phyloP scores from a whole-genome alignment of 2,329 filamentous ascomycete species.

The Trichoderma harzianum region DNA sequence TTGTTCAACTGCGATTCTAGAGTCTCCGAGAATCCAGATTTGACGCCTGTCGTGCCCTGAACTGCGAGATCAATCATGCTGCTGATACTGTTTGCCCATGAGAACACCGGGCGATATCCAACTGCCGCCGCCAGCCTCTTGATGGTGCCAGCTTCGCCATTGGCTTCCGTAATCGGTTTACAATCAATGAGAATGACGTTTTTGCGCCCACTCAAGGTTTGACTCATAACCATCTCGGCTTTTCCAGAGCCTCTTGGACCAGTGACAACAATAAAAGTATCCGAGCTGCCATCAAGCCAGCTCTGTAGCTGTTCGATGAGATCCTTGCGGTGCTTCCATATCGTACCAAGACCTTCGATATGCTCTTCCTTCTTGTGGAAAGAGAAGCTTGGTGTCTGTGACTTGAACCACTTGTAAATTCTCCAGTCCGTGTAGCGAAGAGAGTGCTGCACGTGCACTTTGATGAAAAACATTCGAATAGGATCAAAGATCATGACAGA shows the following conservation, averaged over 20 bases:
- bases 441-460: conserved; percentile 75
- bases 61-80: conserved; percentile 89
- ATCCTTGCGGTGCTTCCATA: conserved; percentile 83
- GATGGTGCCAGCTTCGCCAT: conserved; percentile 83
- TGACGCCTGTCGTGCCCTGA: conserved; percentile 89
- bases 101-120: conserved; percentile 90
- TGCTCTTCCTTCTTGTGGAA: conserved; percentile 57
- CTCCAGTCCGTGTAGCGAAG: conserved; percentile 71
- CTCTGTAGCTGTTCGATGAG: conserved; percentile 78
- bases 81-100: conserved; percentile 92
- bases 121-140: conserved; percentile 75
- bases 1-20: conserved; percentile 85
- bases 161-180: conserved; percentile 86
- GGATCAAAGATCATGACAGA: conserved; percentile 92
- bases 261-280: conserved; percentile 92
- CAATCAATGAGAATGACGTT: conserved; percentile 87
- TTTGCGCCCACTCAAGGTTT: conserved; percentile 71
- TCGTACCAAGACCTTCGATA: conserved; percentile 68
- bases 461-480: conserved; percentile 89
- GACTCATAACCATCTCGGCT: conserved; percentile 79
- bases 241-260: conserved; percentile 91
- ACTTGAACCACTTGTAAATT: conserved; percentile 76
- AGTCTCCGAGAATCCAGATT: conserved; percentile 91
- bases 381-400: conserved; percentile 58
- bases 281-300: conserved; percentile 83